phyloP scores from a whole-genome alignment of 2,329 filamentous ascomycete genomes.

The Chaetomium globosum region DNA sequence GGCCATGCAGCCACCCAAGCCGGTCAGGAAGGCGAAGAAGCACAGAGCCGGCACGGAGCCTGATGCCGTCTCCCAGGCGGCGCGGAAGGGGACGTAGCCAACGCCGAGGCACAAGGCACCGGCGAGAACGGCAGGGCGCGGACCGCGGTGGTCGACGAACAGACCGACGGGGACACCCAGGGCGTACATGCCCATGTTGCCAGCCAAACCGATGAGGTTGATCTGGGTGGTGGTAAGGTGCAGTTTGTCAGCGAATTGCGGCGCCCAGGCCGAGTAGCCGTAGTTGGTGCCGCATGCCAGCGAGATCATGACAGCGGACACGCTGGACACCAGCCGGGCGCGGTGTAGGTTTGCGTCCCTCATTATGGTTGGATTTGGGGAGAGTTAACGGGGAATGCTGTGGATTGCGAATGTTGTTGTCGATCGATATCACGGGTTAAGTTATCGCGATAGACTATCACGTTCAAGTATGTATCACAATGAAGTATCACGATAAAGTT shows the following conservation, averaged over 20 bases:
- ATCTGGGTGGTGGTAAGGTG: constrained; percentile 88
- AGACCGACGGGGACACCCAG: constrained; percentile 87
- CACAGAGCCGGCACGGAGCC: constrained; percentile 67
- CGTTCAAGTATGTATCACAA: background rate
- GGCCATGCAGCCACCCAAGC: constrained; percentile 86
- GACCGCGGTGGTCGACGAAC: constrained; percentile 80
- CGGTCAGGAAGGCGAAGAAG: constrained; percentile 82
- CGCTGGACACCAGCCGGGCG: constrained; percentile 76
- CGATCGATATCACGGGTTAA: background rate
- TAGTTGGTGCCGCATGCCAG: constrained; percentile 97
- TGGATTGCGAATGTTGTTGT: background rate
- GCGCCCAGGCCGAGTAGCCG: constrained; percentile 97
- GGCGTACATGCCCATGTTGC: constrained; percentile 92
- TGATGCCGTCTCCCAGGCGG: constrained; percentile 71
- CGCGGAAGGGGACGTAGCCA: constrained; percentile 85
- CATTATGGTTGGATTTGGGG: constrained; percentile 42
- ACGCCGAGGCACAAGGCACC: constrained; percentile 72
- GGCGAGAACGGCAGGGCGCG: constrained; percentile 73
- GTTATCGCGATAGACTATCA: constrained; percentile 1
- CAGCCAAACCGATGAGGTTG: constrained; percentile 84
- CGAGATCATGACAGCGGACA: constrained; percentile 81
- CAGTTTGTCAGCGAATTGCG: constrained; percentile 86
- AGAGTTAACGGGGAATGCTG: constrained; percentile 16
- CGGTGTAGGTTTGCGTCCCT: constrained; percentile 56
- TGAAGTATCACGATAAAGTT: background rate